Base-by-base conservation (phyloP, 73 alveolate species). In the Urostyla sp. region DNA sequence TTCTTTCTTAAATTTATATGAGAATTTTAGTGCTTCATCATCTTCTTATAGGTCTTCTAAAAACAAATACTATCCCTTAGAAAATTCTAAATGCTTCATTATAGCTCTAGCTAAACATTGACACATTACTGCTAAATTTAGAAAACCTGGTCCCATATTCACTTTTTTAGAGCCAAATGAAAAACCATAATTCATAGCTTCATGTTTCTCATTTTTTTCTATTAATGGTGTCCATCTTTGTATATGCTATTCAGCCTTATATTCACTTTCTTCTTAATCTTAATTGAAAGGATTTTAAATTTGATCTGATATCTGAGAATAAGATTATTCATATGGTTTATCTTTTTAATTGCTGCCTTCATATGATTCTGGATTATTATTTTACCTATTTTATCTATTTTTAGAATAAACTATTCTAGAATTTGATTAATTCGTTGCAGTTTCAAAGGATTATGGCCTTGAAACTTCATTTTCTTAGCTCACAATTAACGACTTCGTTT, bases 141-240 rank as follows among this genome's bases (percentile, higher is more conserved):
- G 38, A 24, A 55, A 51, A 30, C 79, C 85, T 13, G 80, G 80
- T 0, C 79, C 77, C 57, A 48, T 34, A 34, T 40, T 56, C 38
- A 81, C 77, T 35, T 81, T 81, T 59, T 81, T 81, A 23, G 90
- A 81, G 24, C 72, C 85, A 38, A 67, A 81, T 28, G 85, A 67
- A 53, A 7, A 81, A 31, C 90, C 90, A 44, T 51, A 69, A 69
- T 45, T 50, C 2, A 31, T 11, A 2, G 72, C 85, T 7, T 73
- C 74, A 7, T 32, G 1, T 23, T 46, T 49, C 26, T 73, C 85
- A 1, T 52, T 4, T 35, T 26, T 6, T 5, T 48, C 45, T 21
- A 51, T 51, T 32, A 73, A 36, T 2, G 85, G 85, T 6, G 75
- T 69, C 83, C 83, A 69, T 30, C 49, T 69, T 48, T 69, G 52